Evolutionary conservation across 805 yeast genomes (phyloP).

Genomic region (Grigorovia humatica): DNA sequence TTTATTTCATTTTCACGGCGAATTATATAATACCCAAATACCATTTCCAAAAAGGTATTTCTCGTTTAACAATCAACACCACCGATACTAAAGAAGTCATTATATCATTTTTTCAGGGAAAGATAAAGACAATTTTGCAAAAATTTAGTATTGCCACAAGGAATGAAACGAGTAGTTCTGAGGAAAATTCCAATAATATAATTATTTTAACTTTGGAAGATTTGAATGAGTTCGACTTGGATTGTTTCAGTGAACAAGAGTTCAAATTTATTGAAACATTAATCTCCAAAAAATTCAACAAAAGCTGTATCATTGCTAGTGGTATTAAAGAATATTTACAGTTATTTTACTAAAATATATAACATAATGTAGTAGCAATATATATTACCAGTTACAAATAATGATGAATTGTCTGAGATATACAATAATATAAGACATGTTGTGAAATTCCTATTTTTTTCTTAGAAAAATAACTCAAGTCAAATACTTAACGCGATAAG

Average conservation of each 20-base stretch:
- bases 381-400: too few species aligned
- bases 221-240: conserved; percentile 19
- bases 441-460: too few species aligned
- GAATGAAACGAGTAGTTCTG: conserved; percentile 1
- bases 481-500: neutral
- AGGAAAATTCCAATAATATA: neutral
- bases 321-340: conserved; percentile 1
- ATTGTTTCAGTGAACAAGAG: conserved; percentile 28
- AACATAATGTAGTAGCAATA: neutral
- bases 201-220: conserved; percentile 13
- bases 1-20: conserved; percentile 23
- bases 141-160: conserved; percentile 10
- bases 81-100: conserved; percentile 5
- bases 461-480: neutral
- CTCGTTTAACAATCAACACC: neutral
- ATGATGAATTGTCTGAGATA: too few species aligned
- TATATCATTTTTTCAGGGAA: conserved; percentile 14
- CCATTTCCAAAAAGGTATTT: conserved; percentile 5
- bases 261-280: conserved; percentile 15
- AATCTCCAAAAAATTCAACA: conserved; percentile 17
- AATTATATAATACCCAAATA: conserved; percentile 21
- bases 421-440: neutral
- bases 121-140: conserved; percentile 10
- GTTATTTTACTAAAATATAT: neutral
- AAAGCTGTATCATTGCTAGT: conserved; percentile 4